A percentile compares a stretch with the other conserved stretches of the same genome.
Conservation (phyloP, 805 yeast species). For the Torulaspora microellipsoides region DNA sequence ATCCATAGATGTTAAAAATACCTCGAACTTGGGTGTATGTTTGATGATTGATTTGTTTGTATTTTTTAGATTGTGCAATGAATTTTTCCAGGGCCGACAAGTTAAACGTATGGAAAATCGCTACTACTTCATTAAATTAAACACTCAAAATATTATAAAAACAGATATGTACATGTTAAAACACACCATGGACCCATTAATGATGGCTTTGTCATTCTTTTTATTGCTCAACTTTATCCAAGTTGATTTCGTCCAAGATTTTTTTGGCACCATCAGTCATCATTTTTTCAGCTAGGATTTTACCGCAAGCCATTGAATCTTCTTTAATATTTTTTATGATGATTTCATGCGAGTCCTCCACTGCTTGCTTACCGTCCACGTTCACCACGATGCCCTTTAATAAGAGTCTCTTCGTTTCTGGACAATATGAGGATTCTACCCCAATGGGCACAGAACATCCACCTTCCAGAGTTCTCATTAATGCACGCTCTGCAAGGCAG, state of each 20-base stretch:
- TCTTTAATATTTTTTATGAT: conserved; percentile 38
- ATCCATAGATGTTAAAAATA: conserved; percentile 18
- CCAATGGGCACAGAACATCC: conserved; percentile 99
- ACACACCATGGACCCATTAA: conserved; percentile 4
- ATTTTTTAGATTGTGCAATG: not conserved
- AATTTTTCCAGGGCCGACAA: not conserved
- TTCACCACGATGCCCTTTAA: conserved; percentile 74
- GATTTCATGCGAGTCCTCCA: conserved; percentile 47
- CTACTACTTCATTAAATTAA: not conserved
- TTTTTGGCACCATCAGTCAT: conserved; percentile 74
- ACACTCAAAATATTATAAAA: not conserved
- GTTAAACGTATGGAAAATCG: not conserved
- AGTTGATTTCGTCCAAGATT: conserved; percentile 76
- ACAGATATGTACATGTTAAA: conserved; percentile 6
- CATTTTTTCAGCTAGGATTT: conserved; percentile 59
- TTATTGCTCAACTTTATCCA: conserved; percentile 48
- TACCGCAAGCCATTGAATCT: conserved; percentile 72
- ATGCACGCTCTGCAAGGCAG: conserved; percentile 82
- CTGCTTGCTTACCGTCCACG: conserved; percentile 72
- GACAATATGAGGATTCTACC: conserved; percentile 56
- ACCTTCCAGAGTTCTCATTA: conserved; percentile 87
- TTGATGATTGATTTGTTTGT: too few relatives aligned
- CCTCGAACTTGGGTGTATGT: too few relatives aligned
- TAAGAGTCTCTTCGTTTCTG: conserved; percentile 42
- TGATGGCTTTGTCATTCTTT: not conserved